Evolutionary conservation across 202 grass and related monocot genomes (phyloP).

Genomic region (Sporobolus alterniflorus): DNA sequence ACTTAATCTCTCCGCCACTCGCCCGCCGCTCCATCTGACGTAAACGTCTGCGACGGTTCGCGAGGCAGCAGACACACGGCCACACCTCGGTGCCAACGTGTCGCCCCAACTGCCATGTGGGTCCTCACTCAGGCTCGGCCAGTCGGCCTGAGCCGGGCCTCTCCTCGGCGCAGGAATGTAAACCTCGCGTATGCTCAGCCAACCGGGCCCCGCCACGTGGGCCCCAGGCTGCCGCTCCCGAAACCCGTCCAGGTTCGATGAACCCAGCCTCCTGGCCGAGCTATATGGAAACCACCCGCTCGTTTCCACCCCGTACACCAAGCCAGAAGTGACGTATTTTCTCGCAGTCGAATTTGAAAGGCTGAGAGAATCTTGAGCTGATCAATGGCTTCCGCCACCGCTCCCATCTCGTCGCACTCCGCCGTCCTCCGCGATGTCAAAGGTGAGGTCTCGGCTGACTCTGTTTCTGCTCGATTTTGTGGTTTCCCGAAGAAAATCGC

Average conservation of each 20-base stretch:
- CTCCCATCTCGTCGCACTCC: slow-evolving; percentile 65
- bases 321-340: slow-evolving; percentile 27
- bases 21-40: background rate
- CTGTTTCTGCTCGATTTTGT: background rate
- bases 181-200: background rate
- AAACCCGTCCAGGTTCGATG: slow-evolving; percentile 66
- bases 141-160: background rate
- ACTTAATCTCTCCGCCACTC: background rate
- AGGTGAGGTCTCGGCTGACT: slow-evolving; percentile 34
- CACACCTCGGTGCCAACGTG: background rate
- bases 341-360: slow-evolving; percentile 13
- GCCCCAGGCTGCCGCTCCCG: background rate
- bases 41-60: background rate
- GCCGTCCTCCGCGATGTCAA: slow-evolving; percentile 67
- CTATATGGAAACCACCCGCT: slow-evolving; percentile 22
- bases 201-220: slow-evolving; percentile 30
- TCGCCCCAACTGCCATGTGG: slow-evolving; percentile 3
- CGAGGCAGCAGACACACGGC: slow-evolving; percentile 32
- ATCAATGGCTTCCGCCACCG: slow-evolving; percentile 63
- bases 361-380: background rate
- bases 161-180: background rate
- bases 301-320: slow-evolving; percentile 42
- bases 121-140: background rate
- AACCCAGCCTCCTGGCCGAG: slow-evolving; percentile 23
- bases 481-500: background rate